Conservation (phyloP, 805 yeast genomes). For the Metschnikowia lunata region DNA sequence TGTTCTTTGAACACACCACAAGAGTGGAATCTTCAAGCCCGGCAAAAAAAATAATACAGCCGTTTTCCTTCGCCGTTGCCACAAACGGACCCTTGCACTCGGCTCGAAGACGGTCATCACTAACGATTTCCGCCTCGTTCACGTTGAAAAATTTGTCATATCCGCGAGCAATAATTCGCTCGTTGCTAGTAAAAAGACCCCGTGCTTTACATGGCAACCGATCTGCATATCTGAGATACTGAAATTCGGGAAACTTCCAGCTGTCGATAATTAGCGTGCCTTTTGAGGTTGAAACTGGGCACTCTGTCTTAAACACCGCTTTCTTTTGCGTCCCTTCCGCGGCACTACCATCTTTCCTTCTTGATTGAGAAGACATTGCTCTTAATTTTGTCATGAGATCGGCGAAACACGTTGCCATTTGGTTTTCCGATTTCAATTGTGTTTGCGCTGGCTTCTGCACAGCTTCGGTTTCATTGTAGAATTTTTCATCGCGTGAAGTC, state of each 20-base stretch:
- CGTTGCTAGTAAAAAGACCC: constrained; percentile 63
- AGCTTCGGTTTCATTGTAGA: no score
- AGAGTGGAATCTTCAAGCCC: constrained; percentile 73
- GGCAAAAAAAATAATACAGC: constrained; percentile 82
- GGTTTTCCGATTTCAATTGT: background rate
- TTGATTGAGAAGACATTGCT: constrained; percentile 7
- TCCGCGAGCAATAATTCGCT: constrained; percentile 70
- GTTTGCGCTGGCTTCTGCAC: no score
- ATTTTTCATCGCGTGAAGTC: no score
- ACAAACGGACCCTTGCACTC: constrained; percentile 71
- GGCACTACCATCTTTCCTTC: constrained; percentile 1
- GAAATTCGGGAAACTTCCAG: constrained; percentile 94
- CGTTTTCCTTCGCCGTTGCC: constrained; percentile 84
- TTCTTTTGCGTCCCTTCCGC: constrained; percentile 1
- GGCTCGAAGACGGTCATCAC: constrained; percentile 1
- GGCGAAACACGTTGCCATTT: constrained; percentile 9
- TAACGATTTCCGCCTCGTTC: constrained; percentile 43
- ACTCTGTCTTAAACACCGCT: constrained; percentile 10
- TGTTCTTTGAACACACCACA: constrained; percentile 86
- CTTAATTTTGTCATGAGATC: constrained; percentile 20
- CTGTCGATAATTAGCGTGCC: constrained; percentile 15
- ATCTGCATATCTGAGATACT: constrained; percentile 55
- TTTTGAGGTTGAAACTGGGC: constrained; percentile 14
- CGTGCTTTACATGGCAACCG: constrained; percentile 71
- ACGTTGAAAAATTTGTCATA: constrained; percentile 92